phyloP scores from a whole-genome alignment of 129 eudicot species.

The Ambrosia trifida region DNA sequence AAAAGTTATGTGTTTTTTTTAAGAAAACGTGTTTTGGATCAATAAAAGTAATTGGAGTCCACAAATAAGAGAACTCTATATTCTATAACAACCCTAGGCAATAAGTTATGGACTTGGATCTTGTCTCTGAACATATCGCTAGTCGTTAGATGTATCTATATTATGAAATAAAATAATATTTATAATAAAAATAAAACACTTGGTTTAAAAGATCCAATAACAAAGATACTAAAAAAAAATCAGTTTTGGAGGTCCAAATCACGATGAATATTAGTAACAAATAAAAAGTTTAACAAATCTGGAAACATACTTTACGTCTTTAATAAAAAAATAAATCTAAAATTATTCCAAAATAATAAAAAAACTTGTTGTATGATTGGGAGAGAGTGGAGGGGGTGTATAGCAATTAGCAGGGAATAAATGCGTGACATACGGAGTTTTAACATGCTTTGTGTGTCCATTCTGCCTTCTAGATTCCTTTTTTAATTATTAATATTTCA shows the following conservation, averaged over 20 bases:
- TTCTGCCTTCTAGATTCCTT: not conserved
- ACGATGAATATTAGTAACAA: not conserved
- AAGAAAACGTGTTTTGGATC: too few relatives aligned
- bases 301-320: not conserved
- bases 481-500: not conserved
- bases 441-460: constrained; percentile 9
- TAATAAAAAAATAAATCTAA: not conserved
- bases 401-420: constrained; percentile 41
- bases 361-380: not conserved
- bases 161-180: too few relatives aligned
- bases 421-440: constrained; percentile 51
- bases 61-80: too few relatives aligned
- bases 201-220: too few relatives aligned
- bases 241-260: not conserved
- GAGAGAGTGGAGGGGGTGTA: constrained; percentile 34
- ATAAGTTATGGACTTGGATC: too few relatives aligned
- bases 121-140: too few relatives aligned
- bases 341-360: not conserved
- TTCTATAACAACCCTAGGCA: too few relatives aligned
- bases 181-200: too few relatives aligned
- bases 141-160: too few relatives aligned
- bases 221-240: not conserved
- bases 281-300: not conserved
- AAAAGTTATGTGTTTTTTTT: too few relatives aligned
- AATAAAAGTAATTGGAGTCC: too few relatives aligned